phyloP scores from a whole-genome alignment of 2,329 filamentous ascomycete genomes.

The Fusarium sarcochroum region DNA sequence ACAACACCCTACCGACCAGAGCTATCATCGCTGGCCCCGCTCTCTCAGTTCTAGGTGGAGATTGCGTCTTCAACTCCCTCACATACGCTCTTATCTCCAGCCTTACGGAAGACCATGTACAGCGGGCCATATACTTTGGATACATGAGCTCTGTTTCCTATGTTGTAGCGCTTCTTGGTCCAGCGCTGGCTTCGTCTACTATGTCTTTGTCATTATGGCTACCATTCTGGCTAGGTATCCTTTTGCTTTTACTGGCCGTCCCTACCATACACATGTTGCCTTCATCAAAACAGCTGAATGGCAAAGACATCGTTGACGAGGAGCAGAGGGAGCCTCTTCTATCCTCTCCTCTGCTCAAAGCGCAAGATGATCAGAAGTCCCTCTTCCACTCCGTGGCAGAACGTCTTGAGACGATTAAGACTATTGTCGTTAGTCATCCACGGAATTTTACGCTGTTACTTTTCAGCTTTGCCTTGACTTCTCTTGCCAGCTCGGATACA shows the following conservation, averaged over 20 bases:
- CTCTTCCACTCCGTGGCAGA: constrained; percentile 35
- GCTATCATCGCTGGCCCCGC: constrained; percentile 58
- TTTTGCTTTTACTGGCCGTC: constrained; percentile 33
- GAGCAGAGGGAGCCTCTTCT: constrained; percentile 56
- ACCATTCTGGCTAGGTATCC: constrained; percentile 54
- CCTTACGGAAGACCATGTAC: constrained; percentile 60
- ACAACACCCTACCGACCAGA: constrained; percentile 35
- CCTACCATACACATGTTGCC: constrained; percentile 37
- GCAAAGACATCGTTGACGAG: constrained; percentile 34
- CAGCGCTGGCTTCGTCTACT: constrained; percentile 61
- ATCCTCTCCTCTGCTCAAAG: constrained; percentile 57
- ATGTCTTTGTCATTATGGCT: constrained; percentile 62
- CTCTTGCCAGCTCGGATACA: constrained; percentile 65
- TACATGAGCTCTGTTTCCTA: constrained; percentile 65
- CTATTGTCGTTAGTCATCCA: constrained; percentile 55
- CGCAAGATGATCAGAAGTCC: constrained; percentile 46
- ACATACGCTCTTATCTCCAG: constrained; percentile 61
- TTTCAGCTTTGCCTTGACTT: constrained; percentile 61
- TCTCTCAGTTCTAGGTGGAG: constrained; percentile 63
- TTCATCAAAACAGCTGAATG: neutral
- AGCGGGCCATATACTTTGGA: constrained; percentile 65
- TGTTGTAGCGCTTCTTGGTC: constrained; percentile 61
- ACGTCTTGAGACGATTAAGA: constrained; percentile 48
- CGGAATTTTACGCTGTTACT: constrained; percentile 61
- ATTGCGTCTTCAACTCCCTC: constrained; percentile 66